phyloP scores from a whole-genome alignment of 441 rosid genomes.

The Sinapis alba region DNA sequence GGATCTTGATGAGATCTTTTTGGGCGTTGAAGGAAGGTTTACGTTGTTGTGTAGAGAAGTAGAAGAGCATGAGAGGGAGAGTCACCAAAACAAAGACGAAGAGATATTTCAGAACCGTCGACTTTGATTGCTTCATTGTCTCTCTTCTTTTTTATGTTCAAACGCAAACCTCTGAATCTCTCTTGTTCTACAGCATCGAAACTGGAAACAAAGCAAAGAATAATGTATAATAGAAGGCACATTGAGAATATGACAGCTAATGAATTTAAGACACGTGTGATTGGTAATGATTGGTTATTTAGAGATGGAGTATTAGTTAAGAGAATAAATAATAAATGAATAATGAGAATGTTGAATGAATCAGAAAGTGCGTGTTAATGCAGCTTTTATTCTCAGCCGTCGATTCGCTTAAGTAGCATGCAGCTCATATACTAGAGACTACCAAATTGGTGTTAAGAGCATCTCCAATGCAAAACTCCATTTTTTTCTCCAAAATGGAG shows the following conservation, averaged over 20 bases:
- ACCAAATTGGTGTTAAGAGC: not conserved
- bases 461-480: too few species aligned
- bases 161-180: not conserved
- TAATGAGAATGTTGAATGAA: not conserved
- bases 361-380: constrained; percentile 2
- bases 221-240: constrained; percentile 16
- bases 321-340: not conserved
- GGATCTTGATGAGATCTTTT: constrained; percentile 50
- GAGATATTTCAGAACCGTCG: constrained; percentile 46
- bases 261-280: not conserved
- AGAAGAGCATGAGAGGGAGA: constrained; percentile 36
- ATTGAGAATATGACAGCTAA: not conserved
- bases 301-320: not conserved
- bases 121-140: constrained; percentile 46
- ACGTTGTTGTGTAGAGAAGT: constrained; percentile 20
- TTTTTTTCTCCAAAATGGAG: too few species aligned
- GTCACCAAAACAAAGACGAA: constrained; percentile 44
- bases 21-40: constrained; percentile 25
- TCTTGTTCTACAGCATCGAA: not conserved
- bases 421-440: not conserved
- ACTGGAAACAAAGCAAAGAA: constrained; percentile 5
- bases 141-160: not conserved
- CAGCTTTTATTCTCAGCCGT: constrained; percentile 9
- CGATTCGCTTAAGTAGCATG: not conserved
- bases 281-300: not conserved